Conservation (phyloP, 2,329 filamentous ascomycete genomes). For the Cladophialophora psammophila region DNA sequence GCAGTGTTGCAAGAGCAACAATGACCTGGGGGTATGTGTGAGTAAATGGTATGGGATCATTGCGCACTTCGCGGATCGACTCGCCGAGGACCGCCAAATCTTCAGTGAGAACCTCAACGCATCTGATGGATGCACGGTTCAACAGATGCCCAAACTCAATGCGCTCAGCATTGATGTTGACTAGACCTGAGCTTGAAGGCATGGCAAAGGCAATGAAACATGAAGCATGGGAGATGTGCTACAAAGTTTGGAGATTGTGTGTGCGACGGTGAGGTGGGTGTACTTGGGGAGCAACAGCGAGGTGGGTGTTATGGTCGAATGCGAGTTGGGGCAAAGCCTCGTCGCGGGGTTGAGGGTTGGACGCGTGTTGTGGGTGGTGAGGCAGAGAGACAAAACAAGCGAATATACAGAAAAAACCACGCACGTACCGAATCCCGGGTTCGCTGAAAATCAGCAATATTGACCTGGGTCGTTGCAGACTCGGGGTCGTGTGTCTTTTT, state of each 20-base stretch:
- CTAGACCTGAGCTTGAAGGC: constrained; percentile 12
- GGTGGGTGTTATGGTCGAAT: constrained; percentile 10
- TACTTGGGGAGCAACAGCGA: neutral
- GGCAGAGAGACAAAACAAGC: neutral
- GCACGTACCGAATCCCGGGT: constrained; percentile 81
- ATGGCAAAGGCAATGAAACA: constrained; percentile 15
- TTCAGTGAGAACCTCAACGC: constrained; percentile 13
- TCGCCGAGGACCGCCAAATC: constrained; percentile 22
- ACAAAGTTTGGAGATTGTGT: neutral
- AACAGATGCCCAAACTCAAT: constrained; percentile 5
- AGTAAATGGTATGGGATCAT: constrained; percentile 43
- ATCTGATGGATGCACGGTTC: constrained; percentile 18
- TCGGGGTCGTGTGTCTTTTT: constrained; percentile 43
- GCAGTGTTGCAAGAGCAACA: constrained; percentile 77
- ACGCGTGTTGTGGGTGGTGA: constrained; percentile 33
- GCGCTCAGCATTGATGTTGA: constrained; percentile 1
- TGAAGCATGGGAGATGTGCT: constrained; percentile 17
- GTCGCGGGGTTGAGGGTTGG: constrained; percentile 30
- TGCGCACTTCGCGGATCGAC: constrained; percentile 13
- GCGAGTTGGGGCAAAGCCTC: constrained; percentile 23
- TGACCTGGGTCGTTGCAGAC: constrained; percentile 45
- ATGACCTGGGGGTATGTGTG: constrained; percentile 67
- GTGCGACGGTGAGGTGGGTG: neutral
- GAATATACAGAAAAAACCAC: constrained; percentile 26
- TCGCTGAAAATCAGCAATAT: constrained; percentile 78